phyloP scores from a whole-genome alignment of 306 rosid genomes.

The Casuarina glauca region DNA sequence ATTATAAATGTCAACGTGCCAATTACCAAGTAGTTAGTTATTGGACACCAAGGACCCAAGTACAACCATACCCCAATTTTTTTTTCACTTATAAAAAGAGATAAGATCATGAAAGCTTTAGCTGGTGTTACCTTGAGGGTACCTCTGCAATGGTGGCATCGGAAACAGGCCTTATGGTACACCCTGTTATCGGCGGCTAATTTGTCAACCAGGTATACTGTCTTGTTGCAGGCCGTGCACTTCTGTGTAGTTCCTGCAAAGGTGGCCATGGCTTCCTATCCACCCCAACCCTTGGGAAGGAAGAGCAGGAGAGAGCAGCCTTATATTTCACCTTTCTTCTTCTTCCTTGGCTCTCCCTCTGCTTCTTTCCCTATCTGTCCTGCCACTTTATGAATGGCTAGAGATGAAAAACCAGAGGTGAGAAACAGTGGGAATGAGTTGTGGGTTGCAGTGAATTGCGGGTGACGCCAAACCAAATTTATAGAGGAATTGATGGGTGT shows the following conservation, averaged over 20 bases:
- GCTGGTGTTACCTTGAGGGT: slow-evolving; percentile 63
- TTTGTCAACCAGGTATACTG: slow-evolving; percentile 71
- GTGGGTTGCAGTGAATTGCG: slow-evolving; percentile 46
- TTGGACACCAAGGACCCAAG: too few relatives aligned
- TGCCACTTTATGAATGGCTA: neutral
- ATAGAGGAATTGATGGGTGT: neutral
- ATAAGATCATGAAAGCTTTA: too few relatives aligned
- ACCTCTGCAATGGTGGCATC: slow-evolving; percentile 80
- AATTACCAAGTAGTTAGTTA: too few relatives aligned
- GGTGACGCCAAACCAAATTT: slow-evolving; percentile 20
- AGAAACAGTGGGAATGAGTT: slow-evolving; percentile 20
- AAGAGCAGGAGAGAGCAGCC: slow-evolving; percentile 13
- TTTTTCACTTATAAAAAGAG: too few relatives aligned
- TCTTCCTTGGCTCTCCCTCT: neutral
- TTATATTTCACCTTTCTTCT: neutral
- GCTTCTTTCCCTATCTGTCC: neutral
- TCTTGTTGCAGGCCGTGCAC: slow-evolving; percentile 70
- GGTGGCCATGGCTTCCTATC: slow-evolving; percentile 51
- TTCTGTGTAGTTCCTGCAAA: slow-evolving; percentile 73
- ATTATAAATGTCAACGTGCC: too few relatives aligned
- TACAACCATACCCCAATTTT: too few relatives aligned
- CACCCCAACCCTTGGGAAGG: slow-evolving; percentile 10
- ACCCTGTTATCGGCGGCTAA: slow-evolving; percentile 56
- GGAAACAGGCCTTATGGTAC: slow-evolving; percentile 81
- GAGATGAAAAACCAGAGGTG: slow-evolving; percentile 13